These are phyloP conservation scores for Coleophoma eucalyptorum DNA, from an alignment of 2,329 filamentous ascomycete species.

Conservation along the genomic window DNA sequence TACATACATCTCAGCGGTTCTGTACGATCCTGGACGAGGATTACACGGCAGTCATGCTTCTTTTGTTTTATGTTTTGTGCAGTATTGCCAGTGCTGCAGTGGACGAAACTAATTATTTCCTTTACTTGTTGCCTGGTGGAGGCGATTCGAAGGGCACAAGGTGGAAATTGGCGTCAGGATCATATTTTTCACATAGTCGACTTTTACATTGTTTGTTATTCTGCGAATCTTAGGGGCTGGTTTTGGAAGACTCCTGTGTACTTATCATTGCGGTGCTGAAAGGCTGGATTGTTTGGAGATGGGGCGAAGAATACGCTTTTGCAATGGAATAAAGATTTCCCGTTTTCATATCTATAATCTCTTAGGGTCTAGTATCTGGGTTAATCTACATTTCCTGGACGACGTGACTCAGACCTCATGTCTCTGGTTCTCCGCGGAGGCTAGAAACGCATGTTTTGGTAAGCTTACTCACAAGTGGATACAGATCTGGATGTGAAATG, in stretches of 20 bases:
- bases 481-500: too few species aligned
- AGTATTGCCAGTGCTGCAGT: constrained; percentile 15
- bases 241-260: constrained; percentile 25
- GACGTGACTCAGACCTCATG: too few species aligned
- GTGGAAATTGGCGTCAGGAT: constrained; percentile 19
- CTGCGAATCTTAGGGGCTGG: constrained; percentile 7
- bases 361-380: too few species aligned
- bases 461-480: too few species aligned
- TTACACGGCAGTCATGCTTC: constrained; percentile 12
- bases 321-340: constrained; percentile 20
- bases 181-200: constrained; percentile 17
- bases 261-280: constrained; percentile 20
- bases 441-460: too few species aligned
- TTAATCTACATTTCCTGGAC: too few species aligned
- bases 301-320: constrained; percentile 13
- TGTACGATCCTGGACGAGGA: constrained; percentile 20
- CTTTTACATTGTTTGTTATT: constrained; percentile 7
- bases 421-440: too few species aligned
- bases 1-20: constrained; percentile 18
- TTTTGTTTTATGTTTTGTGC: constrained; percentile 22
- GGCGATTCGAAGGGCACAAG: constrained; percentile 12
- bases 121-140: constrained; percentile 16
- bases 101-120: constrained; percentile 24
- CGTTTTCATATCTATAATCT: constrained; percentile 5
- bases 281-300: constrained; percentile 9